Conservation (phyloP, 306 rosid species). For the Amphicarpaea edgeworthii region DNA sequence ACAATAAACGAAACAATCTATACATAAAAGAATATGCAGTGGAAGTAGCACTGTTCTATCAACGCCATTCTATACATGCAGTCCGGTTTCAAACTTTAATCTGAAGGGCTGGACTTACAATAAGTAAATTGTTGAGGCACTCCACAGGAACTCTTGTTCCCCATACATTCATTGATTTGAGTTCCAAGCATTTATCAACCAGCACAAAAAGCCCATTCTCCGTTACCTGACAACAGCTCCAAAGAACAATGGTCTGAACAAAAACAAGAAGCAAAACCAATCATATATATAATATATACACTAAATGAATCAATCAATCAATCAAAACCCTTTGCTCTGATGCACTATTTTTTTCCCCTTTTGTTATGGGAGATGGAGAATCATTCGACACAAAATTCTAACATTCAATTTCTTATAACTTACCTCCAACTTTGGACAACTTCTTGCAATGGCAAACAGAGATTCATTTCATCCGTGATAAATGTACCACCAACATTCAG, state of each 20-base stretch:
- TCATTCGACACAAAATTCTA: neutral
- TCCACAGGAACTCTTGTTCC: slow-evolving; percentile 86
- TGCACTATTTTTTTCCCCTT: neutral
- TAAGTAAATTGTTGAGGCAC: slow-evolving; percentile 63
- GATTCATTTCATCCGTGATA: slow-evolving; percentile 89
- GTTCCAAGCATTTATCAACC: slow-evolving; percentile 75
- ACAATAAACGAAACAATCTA: slow-evolving; percentile 36
- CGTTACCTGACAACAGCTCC: slow-evolving; percentile 91
- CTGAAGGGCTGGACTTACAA: slow-evolving; percentile 68
- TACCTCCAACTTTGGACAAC: slow-evolving; percentile 84
- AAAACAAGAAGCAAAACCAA: slow-evolving; percentile 28
- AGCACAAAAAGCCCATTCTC: slow-evolving; percentile 74
- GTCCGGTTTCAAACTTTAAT: slow-evolving; percentile 60
- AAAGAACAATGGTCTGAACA: slow-evolving; percentile 75
- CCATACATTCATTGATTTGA: slow-evolving; percentile 83
- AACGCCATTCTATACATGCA: slow-evolving; percentile 33
- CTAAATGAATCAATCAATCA: neutral
- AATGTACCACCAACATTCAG: slow-evolving; percentile 93
- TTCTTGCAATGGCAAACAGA: slow-evolving; percentile 67
- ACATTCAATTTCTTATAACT: slow-evolving; percentile 25
- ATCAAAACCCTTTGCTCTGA: neutral
- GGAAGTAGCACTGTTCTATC: slow-evolving; percentile 25
- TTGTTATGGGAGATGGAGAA: neutral
- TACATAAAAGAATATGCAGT: slow-evolving; percentile 40
- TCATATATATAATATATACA: neutral